Base-by-base conservation (phyloP, 2,329 filamentous ascomycete genomes). In the Colletotrichum navitas region DNA sequence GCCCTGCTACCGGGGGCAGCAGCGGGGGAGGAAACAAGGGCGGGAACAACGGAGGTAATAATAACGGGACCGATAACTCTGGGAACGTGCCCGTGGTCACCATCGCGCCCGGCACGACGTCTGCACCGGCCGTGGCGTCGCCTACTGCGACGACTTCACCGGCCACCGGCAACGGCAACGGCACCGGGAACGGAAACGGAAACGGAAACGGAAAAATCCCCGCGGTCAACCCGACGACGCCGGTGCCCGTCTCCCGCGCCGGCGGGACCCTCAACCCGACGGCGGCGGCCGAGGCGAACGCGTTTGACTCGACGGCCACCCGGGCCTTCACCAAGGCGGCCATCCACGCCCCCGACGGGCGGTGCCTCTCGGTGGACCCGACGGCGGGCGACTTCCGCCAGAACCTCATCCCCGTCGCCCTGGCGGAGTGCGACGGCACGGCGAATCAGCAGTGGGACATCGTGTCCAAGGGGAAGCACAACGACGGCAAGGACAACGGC, bases 351-450 rank as follows among this genome's bases (percentile, higher is more conserved):
- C 78, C 85, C 14, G 83, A 85, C 71, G 86, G 86, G 34, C 81
- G 84, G 63, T 88, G 86, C 69, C 80, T 88, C n/a, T 87, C 83
- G 43, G 77, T 87, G 55, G 84, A 88, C 74, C 84, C 85, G 0
- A 85, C 85, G 1, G 85, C 85, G 0, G 86, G 86, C 45, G 86
- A 88, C 74, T 88, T 87, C 77, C 84, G 86, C 7, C 80, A 85
- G 77, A 88, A 88, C 74, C 79, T 88, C 58, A 86, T 88, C 62
- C 86, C 86, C 2, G 77, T 88, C 11, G 80, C 81, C 29, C 75
- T 87, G 12, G 83, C 83, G 11, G 76, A 78, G 36, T 88, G 86
- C 77, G 77, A 79, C 39, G 84, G 82, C 41, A 80, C 82, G 5
- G 78, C 81, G 4, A 84, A 84, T 62, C 83, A 87, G 76, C 84